A percentile compares a stretch with the other conserved stretches of the same genome.
These are phyloP conservation scores for Fusarium sp. DNA, from an alignment of 2,329 filamentous ascomycete genomes.

Conservation along the genomic window DNA sequence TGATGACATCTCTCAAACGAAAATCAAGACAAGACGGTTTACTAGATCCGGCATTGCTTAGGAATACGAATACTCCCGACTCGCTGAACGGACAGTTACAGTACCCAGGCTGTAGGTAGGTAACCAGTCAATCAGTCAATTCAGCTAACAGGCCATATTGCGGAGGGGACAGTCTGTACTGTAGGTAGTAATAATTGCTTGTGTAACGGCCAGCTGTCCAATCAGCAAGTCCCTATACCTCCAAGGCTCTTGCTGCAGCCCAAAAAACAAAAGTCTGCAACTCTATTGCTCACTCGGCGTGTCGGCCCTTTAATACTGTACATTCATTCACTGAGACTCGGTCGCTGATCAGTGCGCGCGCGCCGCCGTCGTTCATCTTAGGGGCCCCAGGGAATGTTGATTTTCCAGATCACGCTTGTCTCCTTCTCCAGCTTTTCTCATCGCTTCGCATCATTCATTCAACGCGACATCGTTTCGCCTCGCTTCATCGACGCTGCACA, in stretches of 20 bases:
- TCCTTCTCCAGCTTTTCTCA: conserved; percentile 4
- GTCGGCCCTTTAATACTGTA: conserved; percentile 15
- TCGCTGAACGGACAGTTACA: background rate
- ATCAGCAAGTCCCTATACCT: conserved; percentile 12
- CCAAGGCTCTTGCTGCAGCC: conserved; percentile 24
- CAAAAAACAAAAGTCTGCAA: conserved; percentile 21
- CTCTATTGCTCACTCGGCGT: conserved; percentile 18
- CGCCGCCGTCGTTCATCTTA: conserved; percentile 21
- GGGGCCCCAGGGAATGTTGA: conserved; percentile 1
- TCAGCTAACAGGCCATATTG: conserved; percentile 17
- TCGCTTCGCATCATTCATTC: conserved; percentile 5
- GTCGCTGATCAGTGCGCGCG: conserved; percentile 20
- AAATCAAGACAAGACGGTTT: background rate
- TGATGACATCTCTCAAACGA: background rate
- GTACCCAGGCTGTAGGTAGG: background rate
- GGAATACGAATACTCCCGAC: conserved; percentile 2
- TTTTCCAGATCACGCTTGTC: conserved; percentile 21
- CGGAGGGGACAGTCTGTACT: background rate
- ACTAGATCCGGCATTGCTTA: background rate
- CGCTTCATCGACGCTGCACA: background rate
- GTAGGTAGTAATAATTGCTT: background rate
- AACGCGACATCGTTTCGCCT: background rate
- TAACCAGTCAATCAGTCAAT: background rate
- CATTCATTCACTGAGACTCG: conserved; percentile 15
- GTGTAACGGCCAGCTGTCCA: conserved; percentile 13